Base-by-base conservation (phyloP, 2,329 filamentous ascomycete genomes). In the Blastomyces parvus region DNA sequence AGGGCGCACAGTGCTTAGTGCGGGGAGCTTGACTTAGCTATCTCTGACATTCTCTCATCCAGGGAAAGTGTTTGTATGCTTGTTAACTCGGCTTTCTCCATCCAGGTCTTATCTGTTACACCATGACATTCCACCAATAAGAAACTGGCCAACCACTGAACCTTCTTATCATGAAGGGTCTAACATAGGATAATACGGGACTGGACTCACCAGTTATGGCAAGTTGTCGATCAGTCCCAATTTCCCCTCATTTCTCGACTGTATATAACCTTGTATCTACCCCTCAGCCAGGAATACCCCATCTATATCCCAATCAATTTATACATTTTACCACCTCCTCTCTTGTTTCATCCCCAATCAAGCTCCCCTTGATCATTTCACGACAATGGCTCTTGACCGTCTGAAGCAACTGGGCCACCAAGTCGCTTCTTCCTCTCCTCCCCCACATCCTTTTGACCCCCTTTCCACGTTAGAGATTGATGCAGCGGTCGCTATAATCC, bases 361-460 rank as follows among this genome's bases (percentile, higher is more conserved):
- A 27, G n/a, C 11, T 38, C 25, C 44, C 17, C 25, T 42, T 42
- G 14, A 27, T 48, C 40, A 22, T 25, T 56, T 53, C 33, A 33
- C 33, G 25, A 59, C 58, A 59, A 86, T 86, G 84, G 83, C 84
- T 68, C 80, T 86, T 68, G 83, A 87, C 69, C 82, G 85, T 69
- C 77, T 88, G 56, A 84, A 85, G 76, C 85, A 86, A 70, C 79
- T 88, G 71, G 79, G 84, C 67, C 79, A 82, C 62, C 86, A 88
- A 70, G 75, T 88, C 70, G 82, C 80, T 61, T 84, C 83, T 63
- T 78, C 81, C 33, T 71, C 79, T 36, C 73, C 78, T 46, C 79
- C 80, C 59, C 82, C 83, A 44, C 86, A 95, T 71, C 91, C 91
- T 6, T 83, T 94, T 67, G 91, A 95, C 71, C 91, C 91, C 61